Percentiles rank a stretch among this genome's conserved stretches.
These are phyloP conservation scores for Vigna angularis DNA, from an alignment of 306 rosid genomes.

Conservation along the genomic window DNA sequence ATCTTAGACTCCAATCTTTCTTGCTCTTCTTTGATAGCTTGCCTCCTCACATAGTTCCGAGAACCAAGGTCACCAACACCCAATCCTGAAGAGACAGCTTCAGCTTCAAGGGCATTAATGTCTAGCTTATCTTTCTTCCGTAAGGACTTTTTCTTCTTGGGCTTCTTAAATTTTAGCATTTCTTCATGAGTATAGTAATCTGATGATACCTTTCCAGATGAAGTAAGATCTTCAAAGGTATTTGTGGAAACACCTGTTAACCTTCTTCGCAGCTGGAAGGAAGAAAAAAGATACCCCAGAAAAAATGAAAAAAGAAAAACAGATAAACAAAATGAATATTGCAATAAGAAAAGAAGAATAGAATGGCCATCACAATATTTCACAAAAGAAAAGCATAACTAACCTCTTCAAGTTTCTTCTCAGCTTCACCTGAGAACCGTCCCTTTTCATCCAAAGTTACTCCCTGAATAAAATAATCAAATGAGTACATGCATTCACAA, in stretches of 20 bases:
- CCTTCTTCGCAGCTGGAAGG: constrained; percentile 77
- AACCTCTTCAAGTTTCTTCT: constrained; percentile 96
- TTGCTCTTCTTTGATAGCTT: constrained; percentile 71
- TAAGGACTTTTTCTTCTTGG: constrained; percentile 91
- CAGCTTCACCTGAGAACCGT: constrained; percentile 77
- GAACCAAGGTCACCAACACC: constrained; percentile 95
- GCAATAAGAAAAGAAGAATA: not conserved
- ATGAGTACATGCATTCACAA: constrained; percentile 27
- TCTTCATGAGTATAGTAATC: constrained; percentile 90
- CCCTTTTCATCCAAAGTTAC: constrained; percentile 84
- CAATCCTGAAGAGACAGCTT: constrained; percentile 89
- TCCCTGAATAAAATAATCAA: constrained; percentile 62
- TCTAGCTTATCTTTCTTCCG: constrained; percentile 95
- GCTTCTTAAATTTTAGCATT: constrained; percentile 86
- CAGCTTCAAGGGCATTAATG: constrained; percentile 90
- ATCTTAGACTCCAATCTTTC: constrained; percentile 79
- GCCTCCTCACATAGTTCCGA: constrained; percentile 74
- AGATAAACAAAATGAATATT: not conserved
- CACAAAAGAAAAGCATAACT: constrained; percentile 49
- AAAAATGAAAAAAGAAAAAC: constrained; percentile 21
- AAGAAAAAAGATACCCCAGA: constrained; percentile 25
- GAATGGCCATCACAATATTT: not conserved
- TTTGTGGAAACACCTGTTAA: constrained; percentile 66
- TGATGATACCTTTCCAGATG: constrained; percentile 68
- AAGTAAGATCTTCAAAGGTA: constrained; percentile 73